A percentile compares a stretch with the other conserved stretches of the same genome.
phyloP scores from a whole-genome alignment of 768 basidiomycete genomes.

The Mycena alexandri region DNA sequence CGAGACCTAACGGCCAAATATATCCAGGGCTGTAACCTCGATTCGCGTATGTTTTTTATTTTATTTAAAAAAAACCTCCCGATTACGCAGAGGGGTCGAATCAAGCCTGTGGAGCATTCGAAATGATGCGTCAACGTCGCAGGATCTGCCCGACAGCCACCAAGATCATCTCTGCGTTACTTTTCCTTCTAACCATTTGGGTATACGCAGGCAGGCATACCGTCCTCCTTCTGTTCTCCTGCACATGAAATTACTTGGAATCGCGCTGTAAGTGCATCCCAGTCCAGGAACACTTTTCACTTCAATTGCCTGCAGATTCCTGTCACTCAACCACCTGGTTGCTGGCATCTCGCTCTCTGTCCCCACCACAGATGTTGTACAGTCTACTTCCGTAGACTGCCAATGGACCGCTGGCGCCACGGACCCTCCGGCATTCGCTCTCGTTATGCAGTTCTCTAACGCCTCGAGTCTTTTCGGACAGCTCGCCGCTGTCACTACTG shows the following conservation, averaged over 20 bases:
- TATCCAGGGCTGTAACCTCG: too few species aligned
- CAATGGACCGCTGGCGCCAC: constrained; percentile 11
- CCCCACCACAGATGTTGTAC: constrained; percentile 17
- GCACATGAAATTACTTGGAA: constrained; percentile 20
- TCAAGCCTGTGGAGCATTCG: too few species aligned
- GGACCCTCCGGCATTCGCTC: constrained; percentile 12
- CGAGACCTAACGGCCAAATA: constrained; percentile 3
- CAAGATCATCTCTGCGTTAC: too few species aligned
- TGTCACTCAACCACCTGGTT: constrained; percentile 18
- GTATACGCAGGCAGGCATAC: constrained; percentile 15
- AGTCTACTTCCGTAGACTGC: constrained; percentile 13
- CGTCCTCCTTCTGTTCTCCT: constrained; percentile 18
- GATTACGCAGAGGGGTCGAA: too few species aligned
- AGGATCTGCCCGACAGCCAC: too few species aligned
- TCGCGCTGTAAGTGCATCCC: constrained; percentile 20
- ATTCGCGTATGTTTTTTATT: too few species aligned
- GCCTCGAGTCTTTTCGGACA: constrained; percentile 18
- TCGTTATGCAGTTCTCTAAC: constrained; percentile 23
- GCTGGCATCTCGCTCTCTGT: constrained; percentile 24
- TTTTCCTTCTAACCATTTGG: constrained; percentile 19
- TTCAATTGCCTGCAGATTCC: constrained; percentile 17
- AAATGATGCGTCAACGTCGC: too few species aligned
- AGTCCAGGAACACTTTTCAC: constrained; percentile 3
- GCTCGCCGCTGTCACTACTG: constrained; percentile 18
- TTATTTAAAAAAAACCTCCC: too few species aligned